These are phyloP conservation scores for Conticribra guillardii DNA, from an alignment of 108 stramenopile genomes.

Conservation along the genomic window DNA sequence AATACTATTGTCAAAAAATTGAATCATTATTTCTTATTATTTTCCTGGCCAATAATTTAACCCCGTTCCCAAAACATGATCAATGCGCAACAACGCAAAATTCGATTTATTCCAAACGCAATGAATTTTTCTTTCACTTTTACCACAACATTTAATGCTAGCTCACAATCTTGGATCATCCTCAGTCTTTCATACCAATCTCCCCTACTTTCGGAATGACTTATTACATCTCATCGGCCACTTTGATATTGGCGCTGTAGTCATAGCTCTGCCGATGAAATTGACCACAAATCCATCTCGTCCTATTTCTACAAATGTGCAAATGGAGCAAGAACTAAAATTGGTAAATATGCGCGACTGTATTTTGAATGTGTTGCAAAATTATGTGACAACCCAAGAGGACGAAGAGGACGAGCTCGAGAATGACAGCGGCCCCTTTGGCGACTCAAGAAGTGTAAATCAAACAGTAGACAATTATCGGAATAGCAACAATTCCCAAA, in stretches of 20 bases:
- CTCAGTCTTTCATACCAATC: constrained; percentile 28
- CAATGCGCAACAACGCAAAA: neutral
- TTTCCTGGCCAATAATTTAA: too few species aligned
- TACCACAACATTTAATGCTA: neutral
- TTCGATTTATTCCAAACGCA: neutral
- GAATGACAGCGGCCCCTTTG: neutral
- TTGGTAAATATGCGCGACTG: constrained; percentile 10
- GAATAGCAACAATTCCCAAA: neutral
- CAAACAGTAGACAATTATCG: too few species aligned
- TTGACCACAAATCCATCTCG: constrained; percentile 13
- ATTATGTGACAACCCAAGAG: constrained; percentile 20
- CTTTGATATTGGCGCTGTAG: constrained; percentile 28
- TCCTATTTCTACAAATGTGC: constrained; percentile 16
- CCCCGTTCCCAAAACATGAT: too few species aligned
- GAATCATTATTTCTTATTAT: neutral
- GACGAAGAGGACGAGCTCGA: constrained; percentile 1
- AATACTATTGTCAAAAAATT: neutral
- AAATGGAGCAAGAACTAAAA: constrained; percentile 19
- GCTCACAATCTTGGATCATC: constrained; percentile 18
- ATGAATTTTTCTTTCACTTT: neutral
- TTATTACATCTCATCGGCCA: constrained; percentile 27
- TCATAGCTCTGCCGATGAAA: constrained; percentile 28
- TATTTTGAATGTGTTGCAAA: constrained; percentile 25
- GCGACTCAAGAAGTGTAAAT: too few species aligned
- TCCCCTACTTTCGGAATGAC: constrained; percentile 26